Evolutionary conservation across 257 asterid species (phyloP).

Genomic region (Fraxinus anomala): DNA sequence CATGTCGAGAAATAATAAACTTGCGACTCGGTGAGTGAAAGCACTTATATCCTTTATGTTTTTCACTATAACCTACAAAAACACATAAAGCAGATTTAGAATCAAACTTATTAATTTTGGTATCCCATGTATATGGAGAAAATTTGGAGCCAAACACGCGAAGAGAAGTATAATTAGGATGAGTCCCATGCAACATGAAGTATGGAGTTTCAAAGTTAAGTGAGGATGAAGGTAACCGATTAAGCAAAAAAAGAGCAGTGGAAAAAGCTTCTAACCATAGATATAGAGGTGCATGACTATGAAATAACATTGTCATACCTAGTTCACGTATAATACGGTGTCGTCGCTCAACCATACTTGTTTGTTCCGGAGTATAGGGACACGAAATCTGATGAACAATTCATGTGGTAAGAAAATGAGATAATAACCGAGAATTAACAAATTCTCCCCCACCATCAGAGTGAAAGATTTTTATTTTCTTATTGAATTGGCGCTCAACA

Average conservation of each 20-base stretch:
- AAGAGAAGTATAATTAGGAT: background rate
- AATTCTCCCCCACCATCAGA: conserved; percentile 1
- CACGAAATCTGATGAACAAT: background rate
- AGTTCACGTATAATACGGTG: background rate
- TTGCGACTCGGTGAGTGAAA: too few species aligned
- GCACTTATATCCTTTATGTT: too few species aligned
- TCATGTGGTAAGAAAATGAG: background rate
- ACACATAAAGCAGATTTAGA: background rate
- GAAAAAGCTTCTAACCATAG: background rate
- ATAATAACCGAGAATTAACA: background rate
- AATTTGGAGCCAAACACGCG: background rate
- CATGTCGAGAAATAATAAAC: background rate
- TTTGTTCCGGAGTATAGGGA: background rate
- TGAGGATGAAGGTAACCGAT: background rate
- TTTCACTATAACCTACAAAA: background rate
- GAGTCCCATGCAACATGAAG: background rate
- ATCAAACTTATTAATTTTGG: background rate
- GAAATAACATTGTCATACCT: background rate
- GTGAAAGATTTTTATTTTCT: background rate
- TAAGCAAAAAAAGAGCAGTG: background rate
- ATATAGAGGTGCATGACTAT: background rate
- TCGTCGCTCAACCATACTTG: background rate
- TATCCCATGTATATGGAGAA: background rate
- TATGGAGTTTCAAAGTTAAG: background rate
- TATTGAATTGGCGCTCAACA: background rate